Percentiles rank a stretch among this genome's conserved stretches.
Evolutionary conservation across 768 basidiomycete species (phyloP).

Genomic region (Podaxis sp.): DNA sequence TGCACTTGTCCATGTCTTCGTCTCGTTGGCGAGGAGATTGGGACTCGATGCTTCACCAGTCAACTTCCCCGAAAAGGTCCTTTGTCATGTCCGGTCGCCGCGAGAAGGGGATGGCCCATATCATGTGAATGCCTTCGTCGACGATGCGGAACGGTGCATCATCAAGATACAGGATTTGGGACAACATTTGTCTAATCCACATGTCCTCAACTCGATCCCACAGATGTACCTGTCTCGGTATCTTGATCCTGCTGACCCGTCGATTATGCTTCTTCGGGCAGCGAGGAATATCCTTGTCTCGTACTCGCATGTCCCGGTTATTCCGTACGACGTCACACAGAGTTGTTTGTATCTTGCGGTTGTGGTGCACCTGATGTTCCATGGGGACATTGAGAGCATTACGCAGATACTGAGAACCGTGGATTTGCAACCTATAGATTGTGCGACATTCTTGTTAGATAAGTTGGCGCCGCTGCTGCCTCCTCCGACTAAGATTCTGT

Average conservation of each 20-base stretch:
- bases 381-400: constrained; percentile 30
- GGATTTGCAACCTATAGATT: constrained; percentile 39
- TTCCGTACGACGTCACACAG: constrained; percentile 24
- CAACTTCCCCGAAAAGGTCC: constrained; percentile 54
- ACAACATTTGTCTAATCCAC: constrained; percentile 1
- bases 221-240: constrained; percentile 4
- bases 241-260: constrained; percentile 15
- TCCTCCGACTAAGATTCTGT: constrained; percentile 19
- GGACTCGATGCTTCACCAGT: constrained; percentile 52
- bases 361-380: constrained; percentile 36
- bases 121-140: constrained; percentile 39
- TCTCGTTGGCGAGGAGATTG: constrained; percentile 48
- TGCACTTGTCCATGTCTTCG: constrained; percentile 58
- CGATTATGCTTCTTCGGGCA: constrained; percentile 19
- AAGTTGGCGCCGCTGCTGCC: constrained; percentile 33
- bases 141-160: constrained; percentile 29
- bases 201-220: constrained; percentile 15
- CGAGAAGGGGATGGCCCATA: constrained; percentile 41
- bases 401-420: constrained; percentile 30
- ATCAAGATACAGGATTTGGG: constrained; percentile 13
- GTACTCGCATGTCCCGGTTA: constrained; percentile 18
- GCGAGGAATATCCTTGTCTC: constrained; percentile 23
- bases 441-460: constrained; percentile 37
- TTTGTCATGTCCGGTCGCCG: constrained; percentile 44
- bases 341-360: constrained; percentile 31